These are phyloP conservation scores for Ceratonia siliqua DNA, from an alignment of 306 rosid genomes.

Conservation along the genomic window DNA sequence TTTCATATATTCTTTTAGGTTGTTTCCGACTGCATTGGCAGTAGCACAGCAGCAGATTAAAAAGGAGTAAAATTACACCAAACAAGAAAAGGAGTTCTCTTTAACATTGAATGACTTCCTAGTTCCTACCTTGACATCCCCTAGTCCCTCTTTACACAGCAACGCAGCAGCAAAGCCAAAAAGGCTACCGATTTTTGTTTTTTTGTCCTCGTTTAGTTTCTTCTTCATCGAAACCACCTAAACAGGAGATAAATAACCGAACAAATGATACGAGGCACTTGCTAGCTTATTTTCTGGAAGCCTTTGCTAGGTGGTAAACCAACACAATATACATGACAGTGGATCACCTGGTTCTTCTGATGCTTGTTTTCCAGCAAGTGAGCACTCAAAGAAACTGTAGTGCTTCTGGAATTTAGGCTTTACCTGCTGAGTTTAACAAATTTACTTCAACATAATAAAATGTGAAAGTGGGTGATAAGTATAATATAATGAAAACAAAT, in stretches of 20 bases:
- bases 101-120: conserved; percentile 41
- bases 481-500: background rate
- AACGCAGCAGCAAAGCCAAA: conserved; percentile 37
- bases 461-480: background rate
- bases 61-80: conserved; percentile 14
- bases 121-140: conserved; percentile 43
- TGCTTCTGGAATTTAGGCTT: conserved; percentile 55
- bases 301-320: background rate
- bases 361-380: conserved; percentile 46
- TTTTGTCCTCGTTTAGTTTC: conserved; percentile 54
- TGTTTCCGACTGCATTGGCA: conserved; percentile 69
- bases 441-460: conserved; percentile 14
- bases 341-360: conserved; percentile 58
- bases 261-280: background rate
- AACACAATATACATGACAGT: conserved; percentile 4
- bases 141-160: conserved; percentile 35
- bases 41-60: conserved; percentile 32
- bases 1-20: conserved; percentile 43
- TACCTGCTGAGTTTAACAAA: conserved; percentile 45
- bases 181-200: background rate
- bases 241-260: conserved; percentile 5
- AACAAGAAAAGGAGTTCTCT: conserved; percentile 24
- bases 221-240: conserved; percentile 51
- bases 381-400: conserved; percentile 43
- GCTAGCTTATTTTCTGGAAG: conserved; percentile 8